These are phyloP conservation scores for Rhododendron williamsianum DNA, from an alignment of 148 eudicot genomes.

Conservation along the genomic window DNA sequence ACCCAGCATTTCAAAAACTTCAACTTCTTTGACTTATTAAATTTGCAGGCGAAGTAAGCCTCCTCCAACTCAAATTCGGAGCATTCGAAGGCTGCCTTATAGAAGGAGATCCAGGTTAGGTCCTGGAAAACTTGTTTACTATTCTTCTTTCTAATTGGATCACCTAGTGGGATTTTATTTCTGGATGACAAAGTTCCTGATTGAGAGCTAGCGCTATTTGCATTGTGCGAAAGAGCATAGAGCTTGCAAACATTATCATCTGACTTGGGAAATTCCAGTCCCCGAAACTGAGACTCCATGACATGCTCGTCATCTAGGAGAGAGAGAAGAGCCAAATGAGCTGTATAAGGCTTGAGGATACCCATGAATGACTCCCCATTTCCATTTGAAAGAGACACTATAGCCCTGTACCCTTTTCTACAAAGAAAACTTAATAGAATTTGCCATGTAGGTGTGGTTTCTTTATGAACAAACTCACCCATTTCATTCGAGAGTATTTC, in stretches of 20 bases:
- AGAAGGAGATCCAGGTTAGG: conserved; percentile 69
- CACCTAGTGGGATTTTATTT: conserved; percentile 14
- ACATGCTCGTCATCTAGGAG: conserved; percentile 20
- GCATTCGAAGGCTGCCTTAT: conserved; percentile 50
- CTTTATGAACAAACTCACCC: conserved; percentile 20
- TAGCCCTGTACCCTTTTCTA: conserved; percentile 54
- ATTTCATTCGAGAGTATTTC: conserved; percentile 45
- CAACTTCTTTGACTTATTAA: conserved; percentile 59
- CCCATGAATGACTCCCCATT: conserved; percentile 46
- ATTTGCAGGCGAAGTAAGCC: conserved; percentile 42
- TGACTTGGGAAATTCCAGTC: conserved; percentile 3
- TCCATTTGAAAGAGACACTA: conserved; percentile 41
- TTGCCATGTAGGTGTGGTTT: conserved; percentile 63
- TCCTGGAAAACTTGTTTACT: conserved; percentile 40
- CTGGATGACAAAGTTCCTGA: conserved; percentile 22
- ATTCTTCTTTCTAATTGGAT: conserved; percentile 46
- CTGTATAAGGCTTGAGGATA: conserved; percentile 62
- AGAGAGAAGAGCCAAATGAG: conserved; percentile 54
- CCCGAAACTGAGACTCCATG: conserved; percentile 19
- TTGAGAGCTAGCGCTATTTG: conserved; percentile 21
- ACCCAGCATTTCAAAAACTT: conserved; percentile 90
- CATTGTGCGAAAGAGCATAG: conserved; percentile 18
- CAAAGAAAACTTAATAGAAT: conserved; percentile 65
- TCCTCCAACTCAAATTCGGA: conserved; percentile 59
- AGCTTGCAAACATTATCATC: conserved; percentile 14